Base-by-base conservation (phyloP, 2,329 filamentous ascomycete species). In the Fusarium buxicola region DNA sequence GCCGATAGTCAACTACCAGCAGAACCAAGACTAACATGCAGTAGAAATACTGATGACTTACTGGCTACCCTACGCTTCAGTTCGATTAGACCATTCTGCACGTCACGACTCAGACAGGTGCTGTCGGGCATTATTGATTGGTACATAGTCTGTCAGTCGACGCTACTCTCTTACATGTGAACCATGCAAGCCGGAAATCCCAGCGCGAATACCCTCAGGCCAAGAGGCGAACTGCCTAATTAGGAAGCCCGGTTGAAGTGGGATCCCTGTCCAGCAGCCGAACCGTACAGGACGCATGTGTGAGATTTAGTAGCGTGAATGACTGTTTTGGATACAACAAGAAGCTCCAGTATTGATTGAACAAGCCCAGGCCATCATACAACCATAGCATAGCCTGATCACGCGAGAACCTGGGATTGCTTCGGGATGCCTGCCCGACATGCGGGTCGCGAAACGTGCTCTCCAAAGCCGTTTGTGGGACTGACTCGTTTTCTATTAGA, bases 401-500 rank as follows among this genome's bases (percentile, higher is more conserved):
- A 34, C 13, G 21, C 45, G 35, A 24, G 2, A 30, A 27, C 13
- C 21, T 31, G 25, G 52, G 18, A 38, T 58, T 21, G 21, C 21
- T 41, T 25, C 40, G 45, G 32, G 40, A n/a, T 61, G 51, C 21
- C 21, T 21, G 4, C 6, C 21, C 21, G 21, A 21, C 21, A 21
- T 21, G n/a, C 21, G 21, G 21, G 21, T 21, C 21, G n/a, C n/a
- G 21, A 21, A 21, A 21, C n/a, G n/a, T n/a, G n/a, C 21, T 21
- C 21, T 21, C 15, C 12, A 40, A 11, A 43, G 62, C 40, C 27
- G 62, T 60, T 58, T 58, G 35, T 56, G 55, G 31, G 60, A 47
- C 35, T 50, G 48, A 65, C 62, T 60, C 62, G 41, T 32, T 56
- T 58, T 46, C 35, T 32, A 55, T 65, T 65, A 59, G 45, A 55